Conservation (phyloP, 495 filamentous ascomycete genomes). For the Trichocladium antarcticum region DNA sequence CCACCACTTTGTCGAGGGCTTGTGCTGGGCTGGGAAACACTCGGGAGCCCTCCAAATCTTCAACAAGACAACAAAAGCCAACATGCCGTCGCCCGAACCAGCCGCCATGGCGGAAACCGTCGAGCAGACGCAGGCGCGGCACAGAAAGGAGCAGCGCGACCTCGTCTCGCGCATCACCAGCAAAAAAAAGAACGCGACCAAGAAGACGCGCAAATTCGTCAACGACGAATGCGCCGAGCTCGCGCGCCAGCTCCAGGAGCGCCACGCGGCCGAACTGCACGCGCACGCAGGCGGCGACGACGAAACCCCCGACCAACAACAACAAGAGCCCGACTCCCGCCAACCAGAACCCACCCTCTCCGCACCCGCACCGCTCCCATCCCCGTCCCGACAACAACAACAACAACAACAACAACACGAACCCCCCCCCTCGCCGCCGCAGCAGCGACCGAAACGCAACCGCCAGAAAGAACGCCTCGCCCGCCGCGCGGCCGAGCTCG, state of each 20-base stretch:
- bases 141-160: slow-evolving; percentile 82
- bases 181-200: slow-evolving; percentile 91
- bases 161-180: slow-evolving; percentile 74
- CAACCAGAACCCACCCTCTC: no score
- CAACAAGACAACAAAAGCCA: not conserved
- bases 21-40: no score
- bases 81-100: not conserved
- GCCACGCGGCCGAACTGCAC: slow-evolving; percentile 56
- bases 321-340: no score
- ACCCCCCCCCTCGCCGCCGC: slow-evolving; percentile 19
- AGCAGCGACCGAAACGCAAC: slow-evolving; percentile 54
- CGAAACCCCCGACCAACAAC: slow-evolving; percentile 14
- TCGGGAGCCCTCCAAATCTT: no score
- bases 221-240: slow-evolving; percentile 72
- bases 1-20: not conserved
- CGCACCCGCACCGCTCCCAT: slow-evolving; percentile 16
- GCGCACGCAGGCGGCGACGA: slow-evolving; percentile 20
- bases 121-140: slow-evolving; percentile 66
- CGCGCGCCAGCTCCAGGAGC: slow-evolving; percentile 55
- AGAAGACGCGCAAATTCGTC: slow-evolving; percentile 86
- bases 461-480: slow-evolving; percentile 85
- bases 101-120: slow-evolving; percentile 36
- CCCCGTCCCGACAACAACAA: slow-evolving; percentile 6
- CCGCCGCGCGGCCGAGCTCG: slow-evolving; percentile 72
- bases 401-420: slow-evolving; percentile 5